Conservation (phyloP, 1,284 basidiomycete genomes). For the Tylopilus sp. region DNA sequence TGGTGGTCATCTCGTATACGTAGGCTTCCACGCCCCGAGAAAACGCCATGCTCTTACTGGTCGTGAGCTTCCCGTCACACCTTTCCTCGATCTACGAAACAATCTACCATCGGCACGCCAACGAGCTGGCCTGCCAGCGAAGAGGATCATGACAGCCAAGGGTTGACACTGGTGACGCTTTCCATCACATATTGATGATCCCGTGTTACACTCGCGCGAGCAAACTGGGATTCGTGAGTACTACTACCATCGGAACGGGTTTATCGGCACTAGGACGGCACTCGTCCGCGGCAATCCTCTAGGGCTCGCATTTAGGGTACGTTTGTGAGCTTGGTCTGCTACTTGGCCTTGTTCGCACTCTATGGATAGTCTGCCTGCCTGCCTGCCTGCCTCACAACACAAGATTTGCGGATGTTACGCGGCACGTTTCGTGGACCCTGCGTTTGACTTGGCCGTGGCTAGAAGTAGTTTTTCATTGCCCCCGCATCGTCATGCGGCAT, state of each 20-base stretch:
- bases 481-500: constrained; percentile 18
- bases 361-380: too few species aligned
- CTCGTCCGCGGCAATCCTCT: constrained; percentile 29
- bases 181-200: too few species aligned
- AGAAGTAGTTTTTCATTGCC: constrained; percentile 30
- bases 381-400: constrained; percentile 41
- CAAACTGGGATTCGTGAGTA: too few species aligned
- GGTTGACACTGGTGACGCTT: too few species aligned
- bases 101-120: too few species aligned
- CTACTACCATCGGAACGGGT: too few species aligned
- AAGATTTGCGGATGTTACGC: constrained; percentile 44
- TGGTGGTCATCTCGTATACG: not conserved
- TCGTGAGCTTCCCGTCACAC: not conserved
- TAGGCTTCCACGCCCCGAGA: not conserved
- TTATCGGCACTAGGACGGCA: constrained; percentile 30
- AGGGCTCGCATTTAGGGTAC: constrained; percentile 42
- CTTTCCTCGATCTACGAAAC: too few species aligned
- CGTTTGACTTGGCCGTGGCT: constrained; percentile 47
- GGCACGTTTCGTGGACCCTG: constrained; percentile 47
- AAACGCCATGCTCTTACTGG: not conserved
- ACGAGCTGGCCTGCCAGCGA: too few species aligned
- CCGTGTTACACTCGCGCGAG: too few species aligned
- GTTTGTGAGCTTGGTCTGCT: constrained; percentile 27
- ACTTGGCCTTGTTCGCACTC: constrained; percentile 38
- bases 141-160: too few species aligned